These are phyloP conservation scores for Nepenthes mirabilis DNA, from an alignment of 148 eudicot species.

Conservation along the genomic window DNA sequence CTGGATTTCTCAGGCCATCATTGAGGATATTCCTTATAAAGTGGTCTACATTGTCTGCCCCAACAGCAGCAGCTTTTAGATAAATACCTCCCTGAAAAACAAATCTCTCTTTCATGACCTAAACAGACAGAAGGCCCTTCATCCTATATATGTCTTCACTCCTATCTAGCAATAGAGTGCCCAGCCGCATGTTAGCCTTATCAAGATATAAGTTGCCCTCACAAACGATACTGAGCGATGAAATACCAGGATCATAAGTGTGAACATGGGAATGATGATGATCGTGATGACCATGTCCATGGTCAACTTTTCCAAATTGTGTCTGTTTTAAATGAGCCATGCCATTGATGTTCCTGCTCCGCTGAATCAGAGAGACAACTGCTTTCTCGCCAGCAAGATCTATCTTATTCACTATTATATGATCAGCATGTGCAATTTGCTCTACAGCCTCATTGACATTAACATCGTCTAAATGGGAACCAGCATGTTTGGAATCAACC, in stretches of 20 bases:
- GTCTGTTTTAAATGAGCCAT: slow-evolving; percentile 74
- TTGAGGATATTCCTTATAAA: too few relatives aligned
- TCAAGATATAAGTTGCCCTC: slow-evolving; percentile 96
- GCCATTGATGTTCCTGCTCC: slow-evolving; percentile 64
- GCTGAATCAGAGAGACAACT: slow-evolving; percentile 49
- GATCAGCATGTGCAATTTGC: slow-evolving; percentile 84
- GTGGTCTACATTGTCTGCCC: too few relatives aligned
- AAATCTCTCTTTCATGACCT: slow-evolving; percentile 88
- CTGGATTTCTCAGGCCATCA: too few relatives aligned
- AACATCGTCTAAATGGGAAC: slow-evolving; percentile 65
- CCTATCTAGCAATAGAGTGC: slow-evolving; percentile 58
- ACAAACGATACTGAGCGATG: slow-evolving; percentile 94
- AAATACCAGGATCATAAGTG: slow-evolving; percentile 95
- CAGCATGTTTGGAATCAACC: slow-evolving; percentile 88
- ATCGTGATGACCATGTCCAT: slow-evolving; percentile 80
- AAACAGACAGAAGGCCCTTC: slow-evolving; percentile 88
- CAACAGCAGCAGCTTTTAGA: too few relatives aligned
- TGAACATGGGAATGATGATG: slow-evolving; percentile 78
- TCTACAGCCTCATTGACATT: slow-evolving; percentile 94
- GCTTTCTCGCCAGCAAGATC: slow-evolving; percentile 77
- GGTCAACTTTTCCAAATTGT: slow-evolving; percentile 75
- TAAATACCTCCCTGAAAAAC: slow-evolving; percentile 59
- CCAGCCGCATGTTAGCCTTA: slow-evolving; percentile 97
- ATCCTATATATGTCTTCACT: slow-evolving; percentile 95
- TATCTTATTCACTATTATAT: slow-evolving; percentile 85